phyloP scores from a whole-genome alignment of 2,329 filamentous ascomycete species.

The Clonostachys chloroleuca region DNA sequence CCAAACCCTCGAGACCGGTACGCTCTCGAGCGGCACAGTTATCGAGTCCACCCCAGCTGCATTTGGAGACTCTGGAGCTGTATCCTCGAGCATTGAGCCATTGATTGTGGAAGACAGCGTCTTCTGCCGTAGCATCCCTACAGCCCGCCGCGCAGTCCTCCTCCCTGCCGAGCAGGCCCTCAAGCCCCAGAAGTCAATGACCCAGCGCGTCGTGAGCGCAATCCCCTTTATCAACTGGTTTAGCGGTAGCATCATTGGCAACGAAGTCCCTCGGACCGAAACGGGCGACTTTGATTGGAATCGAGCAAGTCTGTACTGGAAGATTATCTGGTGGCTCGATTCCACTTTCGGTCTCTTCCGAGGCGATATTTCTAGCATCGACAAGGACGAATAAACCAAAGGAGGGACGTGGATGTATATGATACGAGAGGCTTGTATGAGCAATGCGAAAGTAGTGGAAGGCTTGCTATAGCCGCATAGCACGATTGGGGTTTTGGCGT shows the following conservation, averaged over 20 bases:
- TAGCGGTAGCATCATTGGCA: constrained; percentile 68
- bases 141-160: constrained; percentile 59
- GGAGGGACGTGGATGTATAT: neutral
- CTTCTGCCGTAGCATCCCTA: constrained; percentile 61
- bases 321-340: constrained; percentile 60
- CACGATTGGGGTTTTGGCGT: neutral
- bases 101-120: constrained; percentile 24
- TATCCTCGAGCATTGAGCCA: constrained; percentile 12
- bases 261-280: constrained; percentile 68
- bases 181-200: constrained; percentile 61
- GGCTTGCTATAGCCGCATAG: no score
- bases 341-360: constrained; percentile 53
- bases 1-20: constrained; percentile 53
- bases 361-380: constrained; percentile 50
- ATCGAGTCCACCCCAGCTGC: constrained; percentile 21
- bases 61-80: constrained; percentile 5
- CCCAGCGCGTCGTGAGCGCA: constrained; percentile 58
- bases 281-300: constrained; percentile 75
- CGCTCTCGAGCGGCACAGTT: constrained; percentile 43
- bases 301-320: constrained; percentile 63
- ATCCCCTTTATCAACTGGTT: constrained; percentile 72
- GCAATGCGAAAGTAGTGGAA: no score
- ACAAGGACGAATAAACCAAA: constrained; percentile 50
- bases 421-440: no score
- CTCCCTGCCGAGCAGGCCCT: constrained; percentile 68